A percentile compares a stretch with the other conserved stretches of the same genome.
phyloP scores from a whole-genome alignment of 1,139 yeast species.

The Yarrowia galli region DNA sequence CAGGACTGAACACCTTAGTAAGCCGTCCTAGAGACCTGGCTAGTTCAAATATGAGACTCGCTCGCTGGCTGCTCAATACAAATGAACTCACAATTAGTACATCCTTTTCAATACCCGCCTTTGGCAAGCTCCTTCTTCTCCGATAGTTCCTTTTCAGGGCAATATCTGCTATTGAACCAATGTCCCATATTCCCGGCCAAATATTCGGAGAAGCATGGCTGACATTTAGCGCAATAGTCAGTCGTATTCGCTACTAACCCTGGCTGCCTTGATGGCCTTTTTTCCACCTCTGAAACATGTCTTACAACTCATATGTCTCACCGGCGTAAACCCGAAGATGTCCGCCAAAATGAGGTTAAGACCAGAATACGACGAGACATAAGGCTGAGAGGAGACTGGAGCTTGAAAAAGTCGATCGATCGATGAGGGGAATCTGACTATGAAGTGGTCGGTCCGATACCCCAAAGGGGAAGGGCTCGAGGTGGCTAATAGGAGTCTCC shows the following conservation, averaged over 20 bases:
- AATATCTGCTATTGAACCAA: background rate
- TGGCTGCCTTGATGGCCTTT: background rate
- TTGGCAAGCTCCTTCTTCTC: no score
- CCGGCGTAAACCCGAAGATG: background rate
- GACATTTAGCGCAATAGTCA: background rate
- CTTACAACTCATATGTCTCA: background rate
- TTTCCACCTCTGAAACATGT: slow-evolving; percentile 8
- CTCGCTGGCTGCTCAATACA: no score
- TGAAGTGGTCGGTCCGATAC: background rate
- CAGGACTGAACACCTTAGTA: no score
- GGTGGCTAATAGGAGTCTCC: no score
- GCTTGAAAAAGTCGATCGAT: background rate
- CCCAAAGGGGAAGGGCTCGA: background rate
- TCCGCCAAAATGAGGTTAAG: background rate
- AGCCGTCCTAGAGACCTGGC: no score
- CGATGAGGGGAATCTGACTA: background rate
- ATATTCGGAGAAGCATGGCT: background rate
- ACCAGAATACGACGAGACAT: background rate
- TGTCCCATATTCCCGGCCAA: background rate
- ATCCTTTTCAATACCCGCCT: no score
- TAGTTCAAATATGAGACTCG: no score
- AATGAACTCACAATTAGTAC: no score
- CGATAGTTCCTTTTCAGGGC: background rate
- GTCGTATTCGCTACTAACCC: background rate
- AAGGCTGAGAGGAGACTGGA: background rate